A percentile compares a stretch with the other conserved stretches of the same genome.
Evolutionary conservation across 305 asterid genomes (phyloP).

Genomic region (Andrographis paniculata): DNA sequence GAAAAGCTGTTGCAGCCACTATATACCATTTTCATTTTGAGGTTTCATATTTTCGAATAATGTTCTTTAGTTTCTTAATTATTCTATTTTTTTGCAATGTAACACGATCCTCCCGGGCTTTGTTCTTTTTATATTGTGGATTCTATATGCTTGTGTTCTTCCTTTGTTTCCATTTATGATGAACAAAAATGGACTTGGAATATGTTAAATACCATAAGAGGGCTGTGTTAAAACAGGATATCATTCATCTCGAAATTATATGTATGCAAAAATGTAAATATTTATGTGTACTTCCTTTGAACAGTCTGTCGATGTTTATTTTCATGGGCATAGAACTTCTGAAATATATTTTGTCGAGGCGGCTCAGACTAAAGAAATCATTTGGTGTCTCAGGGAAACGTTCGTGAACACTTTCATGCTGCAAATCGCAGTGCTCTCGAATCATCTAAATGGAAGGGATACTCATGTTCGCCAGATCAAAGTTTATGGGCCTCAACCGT

Average conservation of each 20-base stretch:
- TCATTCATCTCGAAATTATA: too few species aligned
- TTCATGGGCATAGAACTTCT: too few species aligned
- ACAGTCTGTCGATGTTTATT: too few species aligned
- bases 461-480: conserved; percentile 91
- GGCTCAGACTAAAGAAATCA: conserved; percentile 10
- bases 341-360: background rate
- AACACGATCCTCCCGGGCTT: background rate
- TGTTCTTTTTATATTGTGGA: background rate
- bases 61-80: too few species aligned
- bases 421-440: conserved; percentile 76
- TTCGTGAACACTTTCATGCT: conserved; percentile 96
- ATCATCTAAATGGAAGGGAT: conserved; percentile 93
- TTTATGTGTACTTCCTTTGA: too few species aligned
- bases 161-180: background rate
- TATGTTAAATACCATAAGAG: too few species aligned
- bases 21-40: too few species aligned
- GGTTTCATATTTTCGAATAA: too few species aligned
- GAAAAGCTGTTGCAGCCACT: too few species aligned
- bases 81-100: too few species aligned
- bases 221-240: too few species aligned
- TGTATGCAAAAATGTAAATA: too few species aligned
- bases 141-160: background rate
- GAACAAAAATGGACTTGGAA: background rate
- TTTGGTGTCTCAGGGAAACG: conserved; percentile 59
- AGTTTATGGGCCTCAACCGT: conserved; percentile 88